Evolutionary conservation across 2,329 filamentous ascomycete genomes (phyloP).

Genomic region (Alternaria ethzedia): DNA sequence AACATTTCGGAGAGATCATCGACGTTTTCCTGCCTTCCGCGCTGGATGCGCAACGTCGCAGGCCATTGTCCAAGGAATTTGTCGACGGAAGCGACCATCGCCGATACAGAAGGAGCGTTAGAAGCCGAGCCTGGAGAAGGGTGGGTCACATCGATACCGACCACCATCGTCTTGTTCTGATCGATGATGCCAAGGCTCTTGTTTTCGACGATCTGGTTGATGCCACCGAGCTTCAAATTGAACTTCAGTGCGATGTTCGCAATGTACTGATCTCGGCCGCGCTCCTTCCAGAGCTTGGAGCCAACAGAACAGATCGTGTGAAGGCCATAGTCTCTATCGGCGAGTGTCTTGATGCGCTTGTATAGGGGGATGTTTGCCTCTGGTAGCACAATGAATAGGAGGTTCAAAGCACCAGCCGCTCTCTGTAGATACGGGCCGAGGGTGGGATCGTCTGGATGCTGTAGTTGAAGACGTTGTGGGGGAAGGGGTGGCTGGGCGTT

Average conservation of each 20-base stretch:
- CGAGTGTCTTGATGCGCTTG: conserved; percentile 31
- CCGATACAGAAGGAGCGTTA: conserved; percentile 74
- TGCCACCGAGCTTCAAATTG: conserved; percentile 45
- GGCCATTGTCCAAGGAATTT: conserved; percentile 76
- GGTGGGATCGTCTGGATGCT: conserved; percentile 5
- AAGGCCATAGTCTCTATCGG: conserved; percentile 27
- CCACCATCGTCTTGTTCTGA: conserved; percentile 76
- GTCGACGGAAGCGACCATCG: conserved; percentile 78
- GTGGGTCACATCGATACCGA: conserved; percentile 88
- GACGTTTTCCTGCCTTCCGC: conserved; percentile 71
- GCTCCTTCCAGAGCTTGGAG: conserved; percentile 47
- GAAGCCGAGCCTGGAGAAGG: conserved; percentile 69
- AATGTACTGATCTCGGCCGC: conserved; percentile 46
- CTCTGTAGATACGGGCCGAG: neutral
- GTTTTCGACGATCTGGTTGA: conserved; percentile 66
- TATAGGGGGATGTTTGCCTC: conserved; percentile 25
- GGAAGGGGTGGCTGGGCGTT: conserved; percentile 1
- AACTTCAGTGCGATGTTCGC: conserved; percentile 64
- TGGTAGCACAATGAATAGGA: neutral
- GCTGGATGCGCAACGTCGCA: conserved; percentile 70
- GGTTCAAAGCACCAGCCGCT: too few species aligned
- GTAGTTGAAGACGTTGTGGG: conserved; percentile 7
- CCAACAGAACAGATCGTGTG: conserved; percentile 31
- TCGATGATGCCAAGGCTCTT: conserved; percentile 63
- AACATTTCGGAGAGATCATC: conserved; percentile 67